A percentile compares a stretch with the other conserved stretches of the same genome.
Evolutionary conservation across 2,329 filamentous ascomycete species (phyloP).

Genomic region (Sarocladiaceae sp.): DNA sequence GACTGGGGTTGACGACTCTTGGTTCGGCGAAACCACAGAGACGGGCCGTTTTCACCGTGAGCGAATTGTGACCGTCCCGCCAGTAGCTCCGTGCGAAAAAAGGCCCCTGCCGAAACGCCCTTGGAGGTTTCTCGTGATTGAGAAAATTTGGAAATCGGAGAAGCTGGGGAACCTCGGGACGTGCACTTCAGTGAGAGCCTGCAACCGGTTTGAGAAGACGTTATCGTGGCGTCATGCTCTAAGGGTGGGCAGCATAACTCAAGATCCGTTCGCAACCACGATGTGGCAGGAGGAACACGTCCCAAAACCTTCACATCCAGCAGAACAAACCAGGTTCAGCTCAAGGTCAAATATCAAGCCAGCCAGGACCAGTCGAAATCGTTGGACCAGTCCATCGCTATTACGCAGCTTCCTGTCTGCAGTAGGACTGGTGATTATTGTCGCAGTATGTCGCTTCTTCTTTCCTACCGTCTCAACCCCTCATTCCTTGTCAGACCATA

Average conservation of each 20-base stretch:
- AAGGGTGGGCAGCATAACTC: not conserved
- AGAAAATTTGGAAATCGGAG: no score
- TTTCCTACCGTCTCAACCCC: not conserved
- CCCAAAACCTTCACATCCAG: not conserved
- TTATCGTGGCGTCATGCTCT: conserved; percentile 7
- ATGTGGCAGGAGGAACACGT: not conserved
- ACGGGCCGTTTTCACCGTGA: conserved; percentile 4
- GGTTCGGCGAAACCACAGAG: not conserved
- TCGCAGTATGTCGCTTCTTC: conserved; percentile 10
- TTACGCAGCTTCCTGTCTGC: conserved; percentile 3
- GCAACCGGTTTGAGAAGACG: not conserved
- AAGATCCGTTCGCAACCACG: not conserved
- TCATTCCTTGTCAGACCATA: not conserved
- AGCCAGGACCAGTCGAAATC: not conserved
- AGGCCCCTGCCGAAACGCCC: not conserved
- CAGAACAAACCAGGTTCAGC: not conserved
- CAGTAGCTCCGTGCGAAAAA: not conserved
- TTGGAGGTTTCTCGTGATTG: no score
- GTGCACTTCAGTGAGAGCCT: not conserved
- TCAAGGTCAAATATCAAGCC: not conserved
- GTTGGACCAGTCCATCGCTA: not conserved
- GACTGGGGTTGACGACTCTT: no score
- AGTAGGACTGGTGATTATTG: conserved; percentile 9
- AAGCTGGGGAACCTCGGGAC: conserved; percentile 1
- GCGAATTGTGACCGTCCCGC: not conserved